Conservation (phyloP, 495 filamentous ascomycete genomes). For the Articulospora tetracladia region DNA sequence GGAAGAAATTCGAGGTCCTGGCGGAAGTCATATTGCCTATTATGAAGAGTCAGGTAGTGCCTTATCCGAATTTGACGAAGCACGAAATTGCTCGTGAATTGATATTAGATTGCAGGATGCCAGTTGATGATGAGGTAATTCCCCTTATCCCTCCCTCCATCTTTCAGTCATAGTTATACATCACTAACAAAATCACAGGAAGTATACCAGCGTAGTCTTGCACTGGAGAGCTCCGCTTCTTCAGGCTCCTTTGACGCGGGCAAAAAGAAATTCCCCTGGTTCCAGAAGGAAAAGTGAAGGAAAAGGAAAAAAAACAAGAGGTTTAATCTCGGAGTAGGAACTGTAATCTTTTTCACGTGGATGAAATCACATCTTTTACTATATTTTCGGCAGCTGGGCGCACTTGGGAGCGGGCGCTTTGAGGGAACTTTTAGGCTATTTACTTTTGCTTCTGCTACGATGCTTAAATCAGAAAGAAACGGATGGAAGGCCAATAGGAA, state of each 20-base stretch:
- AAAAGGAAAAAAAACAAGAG: too few species aligned
- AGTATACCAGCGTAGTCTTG: constrained; percentile 55
- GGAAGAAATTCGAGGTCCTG: constrained; percentile 97
- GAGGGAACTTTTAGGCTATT: too few species aligned
- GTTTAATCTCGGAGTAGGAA: too few species aligned
- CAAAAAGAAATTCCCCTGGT: constrained; percentile 58
- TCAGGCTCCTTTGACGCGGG: constrained; percentile 28
- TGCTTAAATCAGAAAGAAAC: too few species aligned
- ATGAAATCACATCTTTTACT: too few species aligned
- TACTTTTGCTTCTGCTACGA: too few species aligned
- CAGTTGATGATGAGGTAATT: constrained; percentile 26
- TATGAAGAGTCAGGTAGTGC: constrained; percentile 81
- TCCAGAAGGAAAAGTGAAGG: constrained; percentile 32
- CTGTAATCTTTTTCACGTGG: background rate
- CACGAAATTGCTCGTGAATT: constrained; percentile 65
- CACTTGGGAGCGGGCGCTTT: too few species aligned
- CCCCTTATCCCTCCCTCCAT: background rate
- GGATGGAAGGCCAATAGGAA: too few species aligned
- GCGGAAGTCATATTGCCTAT: constrained; percentile 87
- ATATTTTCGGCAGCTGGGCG: too few species aligned
- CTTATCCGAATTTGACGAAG: constrained; percentile 66
- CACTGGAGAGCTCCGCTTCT: constrained; percentile 43
- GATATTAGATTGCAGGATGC: constrained; percentile 56
- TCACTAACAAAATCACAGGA: constrained; percentile 43
- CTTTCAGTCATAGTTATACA: background rate